Percentiles rank a stretch among this genome's conserved stretches.
phyloP scores from a whole-genome alignment of 2,329 filamentous ascomycete genomes.

The Ophiocordyceps camponoti-leonardi region DNA sequence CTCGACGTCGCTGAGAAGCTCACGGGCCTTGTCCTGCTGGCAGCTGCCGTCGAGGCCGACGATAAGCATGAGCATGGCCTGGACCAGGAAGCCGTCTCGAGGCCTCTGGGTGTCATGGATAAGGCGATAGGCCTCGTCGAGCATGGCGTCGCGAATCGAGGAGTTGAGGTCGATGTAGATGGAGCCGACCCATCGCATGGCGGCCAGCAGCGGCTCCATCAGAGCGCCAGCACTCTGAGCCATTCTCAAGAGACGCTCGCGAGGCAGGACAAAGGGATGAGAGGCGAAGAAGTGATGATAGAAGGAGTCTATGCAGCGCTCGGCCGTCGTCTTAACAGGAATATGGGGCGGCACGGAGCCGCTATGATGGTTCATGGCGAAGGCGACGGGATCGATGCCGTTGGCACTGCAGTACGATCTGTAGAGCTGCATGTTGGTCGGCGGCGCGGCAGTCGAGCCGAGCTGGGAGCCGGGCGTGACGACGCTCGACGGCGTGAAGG shows the following conservation, averaged over 20 bases:
- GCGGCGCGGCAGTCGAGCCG: slow-evolving; percentile 5
- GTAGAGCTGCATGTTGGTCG: slow-evolving; percentile 22
- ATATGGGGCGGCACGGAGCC: slow-evolving; percentile 5
- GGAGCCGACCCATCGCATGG: slow-evolving; percentile 39
- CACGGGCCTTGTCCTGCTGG: slow-evolving; percentile 49
- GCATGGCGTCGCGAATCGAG: slow-evolving; percentile 25
- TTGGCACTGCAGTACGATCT: slow-evolving; percentile 11
- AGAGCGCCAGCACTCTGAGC: slow-evolving; percentile 28
- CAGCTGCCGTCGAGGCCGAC: slow-evolving; percentile 65
- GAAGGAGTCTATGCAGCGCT: slow-evolving; percentile 39
- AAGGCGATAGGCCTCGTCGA: slow-evolving; percentile 39
- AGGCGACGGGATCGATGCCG: slow-evolving; percentile 6
- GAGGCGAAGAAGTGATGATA: slow-evolving; percentile 39
- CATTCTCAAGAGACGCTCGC: slow-evolving; percentile 28
- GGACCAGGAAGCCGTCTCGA: slow-evolving; percentile 48
- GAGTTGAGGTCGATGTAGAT: slow-evolving; percentile 33
- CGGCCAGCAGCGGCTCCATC: slow-evolving; percentile 31
- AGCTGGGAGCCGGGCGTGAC: slow-evolving; percentile 6
- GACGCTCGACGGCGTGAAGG: slow-evolving; percentile 3
- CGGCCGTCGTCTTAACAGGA: slow-evolving; percentile 20
- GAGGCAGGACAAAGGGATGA: slow-evolving; percentile 41
- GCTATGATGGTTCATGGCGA: slow-evolving; percentile 6
- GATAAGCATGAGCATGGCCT: slow-evolving; percentile 60
- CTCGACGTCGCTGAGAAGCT: slow-evolving; percentile 51
- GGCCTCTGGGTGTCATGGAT: slow-evolving; percentile 27